These are phyloP conservation scores for Monilinia aucupariae DNA, from an alignment of 2,329 filamentous ascomycete species.

Conservation along the genomic window DNA sequence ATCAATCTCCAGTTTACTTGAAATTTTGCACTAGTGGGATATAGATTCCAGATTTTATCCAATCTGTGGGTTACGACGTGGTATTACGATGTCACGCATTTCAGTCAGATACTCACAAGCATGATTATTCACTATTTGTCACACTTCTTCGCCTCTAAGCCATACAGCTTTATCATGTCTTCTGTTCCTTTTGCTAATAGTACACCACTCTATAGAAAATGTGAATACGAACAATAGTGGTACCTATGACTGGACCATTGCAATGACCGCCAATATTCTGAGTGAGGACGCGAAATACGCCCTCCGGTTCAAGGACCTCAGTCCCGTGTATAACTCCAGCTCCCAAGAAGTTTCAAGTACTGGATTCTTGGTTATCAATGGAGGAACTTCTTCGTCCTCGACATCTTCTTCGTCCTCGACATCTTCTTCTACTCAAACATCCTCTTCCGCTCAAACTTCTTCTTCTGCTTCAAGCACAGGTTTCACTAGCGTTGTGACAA, in stretches of 20 bases:
- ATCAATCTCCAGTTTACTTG: not conserved
- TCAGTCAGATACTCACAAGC: not conserved
- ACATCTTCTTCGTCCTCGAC: not conserved
- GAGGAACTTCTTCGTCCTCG: not conserved
- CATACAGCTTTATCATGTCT: not conserved
- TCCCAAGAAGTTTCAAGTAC: not conserved
- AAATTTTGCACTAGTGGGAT: not conserved
- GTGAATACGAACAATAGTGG: not conserved
- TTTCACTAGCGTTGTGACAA: not conserved
- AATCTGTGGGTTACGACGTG: conserved; percentile 2
- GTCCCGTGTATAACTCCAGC: not conserved
- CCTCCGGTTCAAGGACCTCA: not conserved
- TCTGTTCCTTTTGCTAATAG: not conserved
- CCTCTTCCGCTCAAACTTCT: not conserved
- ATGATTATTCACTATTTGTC: not conserved
- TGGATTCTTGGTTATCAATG: not conserved
- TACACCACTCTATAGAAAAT: not conserved
- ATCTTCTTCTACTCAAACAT: not conserved
- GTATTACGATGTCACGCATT: not conserved
- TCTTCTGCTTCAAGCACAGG: not conserved
- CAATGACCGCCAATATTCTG: not conserved
- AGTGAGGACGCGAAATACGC: conserved; percentile 5
- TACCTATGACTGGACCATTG: conserved; percentile 3
- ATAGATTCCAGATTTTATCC: not conserved
- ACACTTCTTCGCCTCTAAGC: too few relatives aligned